phyloP scores from a whole-genome alignment of 441 rosid species.

The Isatis lusitanica region DNA sequence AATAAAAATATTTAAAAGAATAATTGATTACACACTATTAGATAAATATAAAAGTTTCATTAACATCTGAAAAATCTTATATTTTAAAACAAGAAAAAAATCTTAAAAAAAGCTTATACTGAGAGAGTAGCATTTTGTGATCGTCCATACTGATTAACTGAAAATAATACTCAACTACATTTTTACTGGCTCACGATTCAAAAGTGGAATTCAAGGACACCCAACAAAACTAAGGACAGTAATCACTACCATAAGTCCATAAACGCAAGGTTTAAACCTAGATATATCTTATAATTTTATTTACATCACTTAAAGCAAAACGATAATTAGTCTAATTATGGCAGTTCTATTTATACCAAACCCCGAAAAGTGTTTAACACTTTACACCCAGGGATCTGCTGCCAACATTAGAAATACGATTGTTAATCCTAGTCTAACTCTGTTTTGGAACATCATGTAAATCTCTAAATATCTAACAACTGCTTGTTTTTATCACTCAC shows the following conservation, averaged over 20 bases:
- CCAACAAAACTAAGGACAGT: not conserved
- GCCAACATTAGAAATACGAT: not conserved
- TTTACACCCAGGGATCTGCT: not conserved
- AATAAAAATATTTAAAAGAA: too few relatives aligned
- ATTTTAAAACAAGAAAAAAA: too few relatives aligned
- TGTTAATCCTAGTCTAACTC: not conserved
- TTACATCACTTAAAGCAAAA: not conserved
- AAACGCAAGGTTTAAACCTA: not conserved
- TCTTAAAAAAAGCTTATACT: too few relatives aligned
- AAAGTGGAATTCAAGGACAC: not conserved
- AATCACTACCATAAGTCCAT: not conserved
- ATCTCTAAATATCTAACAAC: not conserved
- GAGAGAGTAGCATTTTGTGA: not conserved
- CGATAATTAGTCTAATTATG: not conserved
- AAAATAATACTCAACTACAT: not conserved
- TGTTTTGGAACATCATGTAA: not conserved
- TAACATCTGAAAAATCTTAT: too few relatives aligned
- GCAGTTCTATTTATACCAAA: too few relatives aligned
- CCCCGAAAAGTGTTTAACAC: not conserved
- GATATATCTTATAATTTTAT: not conserved
- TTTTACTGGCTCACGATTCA: not conserved
- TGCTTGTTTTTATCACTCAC: not conserved
- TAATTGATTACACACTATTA: too few relatives aligned
- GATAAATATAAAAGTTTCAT: too few relatives aligned
- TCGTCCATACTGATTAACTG: not conserved